phyloP scores from a whole-genome alignment of 345 rosid genomes.

The Acer negundo region DNA sequence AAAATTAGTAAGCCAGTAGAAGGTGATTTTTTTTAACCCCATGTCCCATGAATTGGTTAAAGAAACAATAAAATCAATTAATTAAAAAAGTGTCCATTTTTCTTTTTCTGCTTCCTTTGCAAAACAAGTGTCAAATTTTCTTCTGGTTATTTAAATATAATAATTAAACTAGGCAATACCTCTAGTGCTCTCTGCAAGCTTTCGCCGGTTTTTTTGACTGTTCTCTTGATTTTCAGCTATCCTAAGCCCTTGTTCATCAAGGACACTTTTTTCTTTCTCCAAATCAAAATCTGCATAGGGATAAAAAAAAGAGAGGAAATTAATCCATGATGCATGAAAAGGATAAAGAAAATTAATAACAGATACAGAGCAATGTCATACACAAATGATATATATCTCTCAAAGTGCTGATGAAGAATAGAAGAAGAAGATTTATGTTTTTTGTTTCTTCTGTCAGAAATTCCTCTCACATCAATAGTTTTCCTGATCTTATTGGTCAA shows the following conservation, averaged over 20 bases:
- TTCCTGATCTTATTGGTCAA: not conserved
- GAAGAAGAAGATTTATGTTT: not conserved
- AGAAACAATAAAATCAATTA: not conserved
- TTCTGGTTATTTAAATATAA: not conserved
- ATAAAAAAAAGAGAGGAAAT: not conserved
- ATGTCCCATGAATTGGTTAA: no score
- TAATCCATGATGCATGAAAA: not conserved
- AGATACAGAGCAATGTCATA: not conserved
- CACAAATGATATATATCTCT: not conserved
- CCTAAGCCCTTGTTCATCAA: conserved; percentile 94
- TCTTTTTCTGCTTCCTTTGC: not conserved
- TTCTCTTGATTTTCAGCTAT: conserved; percentile 98
- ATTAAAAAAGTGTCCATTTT: not conserved
- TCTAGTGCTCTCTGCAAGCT: conserved; percentile 98
- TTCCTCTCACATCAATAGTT: not conserved
- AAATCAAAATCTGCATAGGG: conserved; percentile 68
- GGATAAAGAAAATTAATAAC: not conserved
- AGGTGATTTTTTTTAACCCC: not conserved
- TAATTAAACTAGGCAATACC: conserved; percentile 42
- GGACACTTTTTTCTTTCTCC: conserved; percentile 85
- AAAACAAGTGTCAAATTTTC: not conserved
- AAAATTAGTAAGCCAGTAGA: not conserved
- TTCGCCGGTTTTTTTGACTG: conserved; percentile 90
- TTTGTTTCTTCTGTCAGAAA: not conserved
- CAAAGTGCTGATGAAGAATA: not conserved